A percentile compares a stretch with the other conserved stretches of the same genome.
These are phyloP conservation scores for Globisporangium barbulae DNA, from an alignment of 352 stramenopile genomes.

Conservation along the genomic window DNA sequence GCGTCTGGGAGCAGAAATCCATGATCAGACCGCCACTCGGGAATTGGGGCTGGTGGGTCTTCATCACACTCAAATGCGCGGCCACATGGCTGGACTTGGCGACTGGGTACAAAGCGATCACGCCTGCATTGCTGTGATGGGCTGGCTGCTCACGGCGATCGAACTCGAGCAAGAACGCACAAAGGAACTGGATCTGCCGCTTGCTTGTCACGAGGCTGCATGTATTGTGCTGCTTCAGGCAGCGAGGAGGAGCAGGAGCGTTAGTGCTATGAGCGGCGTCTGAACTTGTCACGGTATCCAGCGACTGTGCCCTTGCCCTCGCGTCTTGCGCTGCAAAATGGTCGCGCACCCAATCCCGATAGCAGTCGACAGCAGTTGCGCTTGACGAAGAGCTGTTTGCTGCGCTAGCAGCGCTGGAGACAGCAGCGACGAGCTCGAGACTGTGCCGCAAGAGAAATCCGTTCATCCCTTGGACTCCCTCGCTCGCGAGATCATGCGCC, in stretches of 20 bases:
- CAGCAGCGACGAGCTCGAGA: slow-evolving; percentile 28
- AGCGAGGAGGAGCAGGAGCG: slow-evolving; percentile 1
- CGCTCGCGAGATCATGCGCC: slow-evolving; percentile 32
- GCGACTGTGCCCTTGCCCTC: background rate
- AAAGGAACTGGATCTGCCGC: slow-evolving; percentile 37
- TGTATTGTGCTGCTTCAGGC: background rate
- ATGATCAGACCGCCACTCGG: slow-evolving; percentile 25
- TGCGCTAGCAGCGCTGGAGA: background rate
- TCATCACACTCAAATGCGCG: slow-evolving; percentile 34
- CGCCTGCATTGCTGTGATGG: background rate
- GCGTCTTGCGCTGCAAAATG: slow-evolving; percentile 18
- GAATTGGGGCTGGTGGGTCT: slow-evolving; percentile 29
- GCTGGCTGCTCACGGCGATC: slow-evolving; percentile 18
- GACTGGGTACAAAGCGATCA: background rate
- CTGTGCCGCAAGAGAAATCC: slow-evolving; percentile 18
- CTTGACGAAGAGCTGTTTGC: background rate
- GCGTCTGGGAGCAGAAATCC: slow-evolving; percentile 33
- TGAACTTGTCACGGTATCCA: background rate
- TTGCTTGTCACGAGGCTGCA: slow-evolving; percentile 27
- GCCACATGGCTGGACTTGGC: slow-evolving; percentile 20
- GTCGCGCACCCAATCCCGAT: slow-evolving; percentile 26
- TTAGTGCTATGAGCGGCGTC: background rate
- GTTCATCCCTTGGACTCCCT: slow-evolving; percentile 20
- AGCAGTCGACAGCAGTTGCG: slow-evolving; percentile 11
- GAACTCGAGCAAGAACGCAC: slow-evolving; percentile 34